Evolutionary conservation across 345 rosid genomes (phyloP).

Genomic region (Citrus glauca): DNA sequence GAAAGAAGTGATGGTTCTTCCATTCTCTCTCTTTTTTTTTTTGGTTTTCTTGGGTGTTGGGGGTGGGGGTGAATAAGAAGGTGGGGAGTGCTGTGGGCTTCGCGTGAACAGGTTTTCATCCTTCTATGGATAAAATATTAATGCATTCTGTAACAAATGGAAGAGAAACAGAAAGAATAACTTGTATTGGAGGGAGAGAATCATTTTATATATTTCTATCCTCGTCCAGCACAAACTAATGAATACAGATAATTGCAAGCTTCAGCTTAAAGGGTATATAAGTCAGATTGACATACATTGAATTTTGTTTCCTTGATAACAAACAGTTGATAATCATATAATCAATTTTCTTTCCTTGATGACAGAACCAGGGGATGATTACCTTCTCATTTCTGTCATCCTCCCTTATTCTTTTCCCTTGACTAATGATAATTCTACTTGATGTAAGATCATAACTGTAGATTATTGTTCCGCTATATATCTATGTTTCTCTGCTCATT

Average conservation of each 20-base stretch:
- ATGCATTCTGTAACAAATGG: not conserved
- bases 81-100: too few relatives aligned
- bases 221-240: not conserved
- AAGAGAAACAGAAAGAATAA: not conserved
- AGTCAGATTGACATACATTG: not conserved
- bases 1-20: too few relatives aligned
- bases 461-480: not conserved
- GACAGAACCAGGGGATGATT: not conserved
- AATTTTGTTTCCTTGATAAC: not conserved
- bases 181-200: not conserved
- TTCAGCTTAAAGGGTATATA: not conserved
- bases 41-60: too few relatives aligned
- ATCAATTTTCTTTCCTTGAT: not conserved
- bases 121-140: too few relatives aligned
- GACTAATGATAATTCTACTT: not conserved
- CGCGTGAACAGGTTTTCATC: too few relatives aligned
- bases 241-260: not conserved
- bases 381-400: not conserved
- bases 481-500: not conserved
- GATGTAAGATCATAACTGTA: not conserved
- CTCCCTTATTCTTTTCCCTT: not conserved
- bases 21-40: too few relatives aligned
- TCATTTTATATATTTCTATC: not conserved
- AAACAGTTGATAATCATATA: not conserved
- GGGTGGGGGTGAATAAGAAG: accelerated